phyloP scores from a whole-genome alignment of 2,329 filamentous ascomycete genomes.

The Sporothrix phasma region DNA sequence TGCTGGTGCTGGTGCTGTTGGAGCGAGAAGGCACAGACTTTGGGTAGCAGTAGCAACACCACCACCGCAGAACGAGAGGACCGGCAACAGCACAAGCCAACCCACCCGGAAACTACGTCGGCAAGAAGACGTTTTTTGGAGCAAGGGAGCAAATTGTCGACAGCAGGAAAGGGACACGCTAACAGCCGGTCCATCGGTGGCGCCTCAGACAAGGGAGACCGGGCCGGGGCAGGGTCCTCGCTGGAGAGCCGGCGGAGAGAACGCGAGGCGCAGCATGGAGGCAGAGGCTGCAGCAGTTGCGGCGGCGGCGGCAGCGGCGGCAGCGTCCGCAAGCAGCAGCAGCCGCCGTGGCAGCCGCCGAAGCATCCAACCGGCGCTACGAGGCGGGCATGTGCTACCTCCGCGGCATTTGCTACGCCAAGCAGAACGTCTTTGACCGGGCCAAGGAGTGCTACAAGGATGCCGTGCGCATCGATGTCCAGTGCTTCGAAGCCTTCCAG shows the following conservation, averaged over 20 bases:
- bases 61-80: constrained; percentile 23
- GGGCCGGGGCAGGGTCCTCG: constrained; percentile 29
- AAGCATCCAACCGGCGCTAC: constrained; percentile 58
- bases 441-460: constrained; percentile 99
- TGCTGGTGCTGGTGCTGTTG: neutral
- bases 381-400: constrained; percentile 98
- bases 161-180: constrained; percentile 4
- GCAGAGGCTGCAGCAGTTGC: constrained; percentile 2
- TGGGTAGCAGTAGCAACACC: neutral
- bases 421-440: constrained; percentile 92
- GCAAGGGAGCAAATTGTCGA: constrained; percentile 16
- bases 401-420: constrained; percentile 85
- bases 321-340: constrained; percentile 8
- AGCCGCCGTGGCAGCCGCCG: constrained; percentile 13
- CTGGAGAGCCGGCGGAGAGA: constrained; percentile 47
- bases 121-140: constrained; percentile 8
- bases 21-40: neutral
- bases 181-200: neutral
- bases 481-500: constrained; percentile 97
- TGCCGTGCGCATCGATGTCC: constrained; percentile 90
- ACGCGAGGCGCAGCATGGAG: constrained; percentile 5
- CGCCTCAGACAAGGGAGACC: constrained; percentile 4
- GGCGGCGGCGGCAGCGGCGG: constrained; percentile 3
- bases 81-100: constrained; percentile 24
- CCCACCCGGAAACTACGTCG: neutral